Percentiles rank a stretch among this genome's conserved stretches.
Conservation (phyloP, 441 rosid species). For the Bruguiera hainesii region DNA sequence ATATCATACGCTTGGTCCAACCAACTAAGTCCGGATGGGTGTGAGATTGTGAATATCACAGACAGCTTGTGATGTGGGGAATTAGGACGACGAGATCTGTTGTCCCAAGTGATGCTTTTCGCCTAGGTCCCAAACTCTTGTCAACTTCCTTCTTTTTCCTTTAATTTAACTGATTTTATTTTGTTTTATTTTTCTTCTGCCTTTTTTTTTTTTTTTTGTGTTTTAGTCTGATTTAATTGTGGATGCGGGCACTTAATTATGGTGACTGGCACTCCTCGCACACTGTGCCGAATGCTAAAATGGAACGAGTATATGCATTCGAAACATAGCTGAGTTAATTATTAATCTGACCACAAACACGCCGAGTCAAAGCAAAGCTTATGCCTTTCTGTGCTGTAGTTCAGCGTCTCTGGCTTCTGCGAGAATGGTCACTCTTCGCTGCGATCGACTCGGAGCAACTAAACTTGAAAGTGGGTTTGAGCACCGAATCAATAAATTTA, state of each 20-base stretch:
- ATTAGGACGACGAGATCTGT: neutral
- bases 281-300: no score
- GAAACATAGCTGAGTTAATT: no score
- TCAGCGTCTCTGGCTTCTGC: no score
- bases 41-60: neutral
- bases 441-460: no score
- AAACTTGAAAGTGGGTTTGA: no score
- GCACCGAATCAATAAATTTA: no score
- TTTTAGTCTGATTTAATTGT: neutral
- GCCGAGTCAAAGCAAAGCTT: no score
- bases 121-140: constrained; percentile 17
- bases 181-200: neutral
- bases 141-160: neutral
- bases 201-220: constrained; percentile 1
- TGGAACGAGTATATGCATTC: no score
- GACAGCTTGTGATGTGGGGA: constrained; percentile 24
- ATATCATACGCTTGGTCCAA: neutral
- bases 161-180: neutral
- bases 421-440: no score
- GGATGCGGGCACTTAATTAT: neutral
- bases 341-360: no score
- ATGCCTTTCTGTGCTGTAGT: no score
- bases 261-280: neutral
- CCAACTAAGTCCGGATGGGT: neutral
- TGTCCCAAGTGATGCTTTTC: constrained; percentile 3